Evolutionary conservation across 108 stramenopile species (phyloP).

Genomic region (Craspedostauros australis): DNA sequence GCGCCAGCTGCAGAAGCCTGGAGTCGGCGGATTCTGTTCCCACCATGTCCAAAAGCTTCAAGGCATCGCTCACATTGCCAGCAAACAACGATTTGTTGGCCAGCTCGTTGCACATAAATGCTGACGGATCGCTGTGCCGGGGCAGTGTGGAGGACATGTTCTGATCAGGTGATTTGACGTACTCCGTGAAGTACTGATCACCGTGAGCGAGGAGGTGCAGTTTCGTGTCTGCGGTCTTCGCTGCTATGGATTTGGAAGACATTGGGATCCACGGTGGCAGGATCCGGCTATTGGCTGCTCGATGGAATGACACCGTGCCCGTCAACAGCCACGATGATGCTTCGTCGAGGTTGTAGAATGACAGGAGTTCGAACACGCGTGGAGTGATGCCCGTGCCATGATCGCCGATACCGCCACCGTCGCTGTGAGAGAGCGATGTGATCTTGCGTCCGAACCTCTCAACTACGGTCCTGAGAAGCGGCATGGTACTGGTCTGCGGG

Average conservation of each 20-base stretch:
- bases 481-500: slow-evolving; percentile 20
- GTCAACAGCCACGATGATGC: slow-evolving; percentile 71
- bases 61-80: slow-evolving; percentile 36
- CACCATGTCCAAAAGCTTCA: slow-evolving; percentile 60
- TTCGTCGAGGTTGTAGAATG: slow-evolving; percentile 37
- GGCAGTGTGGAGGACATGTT: slow-evolving; percentile 44
- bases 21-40: slow-evolving; percentile 47
- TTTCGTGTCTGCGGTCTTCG: slow-evolving; percentile 38
- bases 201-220: slow-evolving; percentile 59
- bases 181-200: slow-evolving; percentile 60
- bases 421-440: slow-evolving; percentile 61
- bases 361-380: slow-evolving; percentile 56
- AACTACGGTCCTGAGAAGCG: slow-evolving; percentile 48
- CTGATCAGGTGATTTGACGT: slow-evolving; percentile 46
- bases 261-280: slow-evolving; percentile 68
- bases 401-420: slow-evolving; percentile 68
- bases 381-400: slow-evolving; percentile 63
- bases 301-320: slow-evolving; percentile 39
- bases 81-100: slow-evolving; percentile 33
- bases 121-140: slow-evolving; percentile 48
- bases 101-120: slow-evolving; percentile 34
- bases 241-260: slow-evolving; percentile 45
- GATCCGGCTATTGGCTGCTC: slow-evolving; percentile 41
- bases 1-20: slow-evolving; percentile 45
- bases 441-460: slow-evolving; percentile 82